Conservation (phyloP, 140 eudicot genomes). For the Erigeron philadelphicus region DNA sequence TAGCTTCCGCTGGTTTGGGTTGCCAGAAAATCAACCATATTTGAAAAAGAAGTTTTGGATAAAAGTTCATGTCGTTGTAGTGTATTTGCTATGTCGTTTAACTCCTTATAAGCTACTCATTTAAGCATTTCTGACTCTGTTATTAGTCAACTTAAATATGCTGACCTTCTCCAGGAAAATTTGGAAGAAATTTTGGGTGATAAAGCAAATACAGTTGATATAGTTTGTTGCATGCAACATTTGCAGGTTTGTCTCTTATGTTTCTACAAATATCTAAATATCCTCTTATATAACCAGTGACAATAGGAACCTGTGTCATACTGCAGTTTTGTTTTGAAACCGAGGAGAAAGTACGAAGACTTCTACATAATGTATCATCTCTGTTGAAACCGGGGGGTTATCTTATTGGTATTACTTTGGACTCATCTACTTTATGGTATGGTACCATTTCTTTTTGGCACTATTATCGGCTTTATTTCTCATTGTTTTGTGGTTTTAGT, state of each 20-base stretch:
- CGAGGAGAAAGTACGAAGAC: conserved; percentile 75
- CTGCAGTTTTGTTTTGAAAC: conserved; percentile 79
- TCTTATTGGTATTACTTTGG: conserved; percentile 85
- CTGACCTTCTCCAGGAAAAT: conserved; percentile 52
- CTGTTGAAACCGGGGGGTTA: conserved; percentile 93
- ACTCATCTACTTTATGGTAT: conserved; percentile 95
- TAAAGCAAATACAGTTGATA: conserved; percentile 63
- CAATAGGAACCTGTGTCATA: conserved; percentile 2
- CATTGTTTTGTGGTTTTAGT: not conserved
- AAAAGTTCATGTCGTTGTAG: conserved; percentile 1
- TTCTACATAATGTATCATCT: conserved; percentile 69
- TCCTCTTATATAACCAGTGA: not conserved
- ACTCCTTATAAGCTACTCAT: not conserved
- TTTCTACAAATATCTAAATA: not conserved
- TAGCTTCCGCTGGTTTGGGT: too few relatives aligned
- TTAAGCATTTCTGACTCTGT: not conserved
- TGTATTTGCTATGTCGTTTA: not conserved
- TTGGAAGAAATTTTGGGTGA: conserved; percentile 49
- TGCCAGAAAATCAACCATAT: too few relatives aligned
- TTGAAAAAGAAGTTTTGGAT: not conserved
- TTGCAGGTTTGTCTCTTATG: conserved; percentile 52
- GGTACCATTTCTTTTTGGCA: conserved; percentile 21
- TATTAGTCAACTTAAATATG: not conserved
- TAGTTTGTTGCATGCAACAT: conserved; percentile 91
- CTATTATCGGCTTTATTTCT: not conserved